Base-by-base conservation (phyloP, 2,329 filamentous ascomycete genomes). In the Sporothrix humicola region DNA sequence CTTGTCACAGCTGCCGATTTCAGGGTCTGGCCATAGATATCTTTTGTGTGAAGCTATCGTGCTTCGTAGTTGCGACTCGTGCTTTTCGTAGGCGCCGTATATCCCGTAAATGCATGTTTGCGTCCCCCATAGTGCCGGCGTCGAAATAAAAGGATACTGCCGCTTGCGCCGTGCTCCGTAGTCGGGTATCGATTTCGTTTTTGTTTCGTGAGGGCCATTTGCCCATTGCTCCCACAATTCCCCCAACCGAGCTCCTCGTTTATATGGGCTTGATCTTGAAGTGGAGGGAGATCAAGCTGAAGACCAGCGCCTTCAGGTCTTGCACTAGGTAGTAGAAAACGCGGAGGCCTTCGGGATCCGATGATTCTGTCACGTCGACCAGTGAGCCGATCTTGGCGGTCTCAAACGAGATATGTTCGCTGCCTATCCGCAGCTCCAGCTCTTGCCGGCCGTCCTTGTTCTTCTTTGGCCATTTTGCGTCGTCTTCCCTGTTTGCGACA, bases 301-400 rank as follows among this genome's bases (percentile, higher is more conserved):
- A 99, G 2, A 99, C 94, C 52, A 99, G 86, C 0, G 96, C 96
- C 84, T 98, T 99, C 37, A 99, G 85, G 81, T 99, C 96, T 81
- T 99, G 96, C 5, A 98, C 95, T 8, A 99, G 90, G 81, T 99
- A 99, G 86, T 99, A 99, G 83, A 99, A 99, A 2, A 99, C 96
- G 69, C 96, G 90, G 13, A 99, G 88, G 44, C 96, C 96, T 83
- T 99, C 96, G 1, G 96, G 96, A 80, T 99, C 96, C 70, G 93
- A 92, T 2, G 95, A 98, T 81, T 98, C 96, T 69, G 94, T 97
- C 74, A 99, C 96, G 81, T 99, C 96, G 77, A 97, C 95, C 69
- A 99, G 85, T 9, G 96, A 98, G 75, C 96, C 96, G 77, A 99
- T 98, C 84, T 99, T 99, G 50, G 96, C 96, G 44, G 96, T 99